Percentiles rank a stretch among this genome's conserved stretches.
phyloP scores from a whole-genome alignment of 2,329 filamentous ascomycete genomes.

The Beauveria asiatica region DNA sequence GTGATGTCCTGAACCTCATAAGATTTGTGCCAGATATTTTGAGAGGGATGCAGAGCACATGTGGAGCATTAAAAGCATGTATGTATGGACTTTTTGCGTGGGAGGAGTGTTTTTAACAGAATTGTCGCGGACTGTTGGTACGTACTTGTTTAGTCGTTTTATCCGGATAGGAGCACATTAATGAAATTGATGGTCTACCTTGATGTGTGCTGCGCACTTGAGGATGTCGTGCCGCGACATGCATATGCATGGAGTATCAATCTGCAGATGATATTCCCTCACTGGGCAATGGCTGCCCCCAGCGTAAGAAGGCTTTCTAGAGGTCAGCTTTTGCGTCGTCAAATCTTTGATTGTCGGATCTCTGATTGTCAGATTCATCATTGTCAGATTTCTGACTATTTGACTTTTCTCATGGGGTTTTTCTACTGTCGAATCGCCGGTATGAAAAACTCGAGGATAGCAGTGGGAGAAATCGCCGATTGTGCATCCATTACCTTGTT shows the following conservation, averaged over 20 bases:
- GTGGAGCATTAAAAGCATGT: constrained; percentile 1
- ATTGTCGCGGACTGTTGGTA: not conserved
- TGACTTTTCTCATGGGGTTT: too few species aligned
- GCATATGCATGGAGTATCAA: not conserved
- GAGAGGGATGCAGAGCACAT: not conserved
- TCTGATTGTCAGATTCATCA: too few species aligned
- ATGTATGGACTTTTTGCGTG: not conserved
- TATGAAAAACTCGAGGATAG: too few species aligned
- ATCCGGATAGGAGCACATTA: not conserved
- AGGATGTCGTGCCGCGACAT: not conserved
- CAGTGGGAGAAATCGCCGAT: too few species aligned
- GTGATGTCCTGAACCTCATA: not conserved
- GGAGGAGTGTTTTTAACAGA: not conserved
- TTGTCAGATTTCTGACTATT: too few species aligned
- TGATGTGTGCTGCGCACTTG: not conserved
- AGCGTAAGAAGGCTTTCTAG: too few species aligned
- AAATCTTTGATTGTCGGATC: too few species aligned
- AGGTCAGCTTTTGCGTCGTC: too few species aligned
- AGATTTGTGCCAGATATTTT: not conserved
- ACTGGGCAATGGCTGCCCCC: not conserved
- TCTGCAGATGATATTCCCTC: not conserved
- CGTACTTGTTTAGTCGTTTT: not conserved
- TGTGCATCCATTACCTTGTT: too few species aligned
- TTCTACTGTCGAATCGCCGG: too few species aligned
- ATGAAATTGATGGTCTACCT: constrained; percentile 6